Evolutionary conservation across 2,329 filamentous ascomycete genomes (phyloP), one percentile per base, ranked within the genome.

Genomic region (Bipolaris sorokiniana): DNA sequence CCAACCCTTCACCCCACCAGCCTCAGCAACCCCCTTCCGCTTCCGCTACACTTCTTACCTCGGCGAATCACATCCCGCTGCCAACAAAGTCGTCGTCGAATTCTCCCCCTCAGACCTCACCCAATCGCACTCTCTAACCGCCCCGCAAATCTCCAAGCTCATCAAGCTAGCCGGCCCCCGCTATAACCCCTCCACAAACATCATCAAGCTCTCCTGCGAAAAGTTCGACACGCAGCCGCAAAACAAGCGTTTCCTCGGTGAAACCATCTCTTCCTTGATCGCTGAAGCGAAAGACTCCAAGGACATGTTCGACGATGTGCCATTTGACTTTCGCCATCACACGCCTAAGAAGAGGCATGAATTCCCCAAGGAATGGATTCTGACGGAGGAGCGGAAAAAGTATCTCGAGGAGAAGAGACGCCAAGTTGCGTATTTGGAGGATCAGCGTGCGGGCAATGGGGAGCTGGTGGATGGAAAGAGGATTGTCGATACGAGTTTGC

Each of bases 21-120:
- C 84, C 13, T 76, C 82, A 28, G 77, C 86, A 44, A 83, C 90
- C 67, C 87, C 92, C 44, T 86, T 99, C 56, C 90, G 94, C 69
- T 99, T 97, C 87, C 89, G 95, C 70, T 97, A 97, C 82, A 99
- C 95, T 15, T 93, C 90, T 36, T 98, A 98, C 80, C 89, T 99
- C 84, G 94, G 94, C 69, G 95, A 98, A 79, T 82, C 86, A 54
- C 96, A 99, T 79, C 94, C 95, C 0, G 92, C 94, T 2, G 88
- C 92, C 78, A 88, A 88, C 74, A 99, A 99, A 82, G 93, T 99
- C 18, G 93, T 98, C 11, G 87, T 98, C 53, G 91, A 97, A 75
- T 96, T 98, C 78, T 86, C 84, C 62, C 88, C 90, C 15, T 78
- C 79, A 54, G 92, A 97, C 78, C 80, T 97, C 59, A 80, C 83